Conservation (phyloP, 768 basidiomycete genomes). For the Calocybe cyanea region DNA sequence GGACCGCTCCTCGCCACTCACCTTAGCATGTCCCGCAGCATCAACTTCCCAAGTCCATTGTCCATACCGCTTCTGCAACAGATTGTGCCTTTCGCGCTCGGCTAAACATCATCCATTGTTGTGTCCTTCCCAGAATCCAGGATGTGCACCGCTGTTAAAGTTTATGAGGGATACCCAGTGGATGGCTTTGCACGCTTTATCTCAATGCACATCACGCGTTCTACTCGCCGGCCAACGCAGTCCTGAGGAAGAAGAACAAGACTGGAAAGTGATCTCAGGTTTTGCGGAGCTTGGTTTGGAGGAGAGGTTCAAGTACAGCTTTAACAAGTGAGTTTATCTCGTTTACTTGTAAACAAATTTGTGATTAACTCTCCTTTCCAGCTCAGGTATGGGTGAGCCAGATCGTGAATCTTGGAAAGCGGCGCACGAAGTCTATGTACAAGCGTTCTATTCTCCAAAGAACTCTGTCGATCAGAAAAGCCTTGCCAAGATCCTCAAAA, state of each 20-base stretch:
- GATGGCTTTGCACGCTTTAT: constrained; percentile 74
- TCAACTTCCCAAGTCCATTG: constrained; percentile 37
- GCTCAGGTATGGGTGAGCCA: constrained; percentile 39
- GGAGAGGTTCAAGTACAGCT: constrained; percentile 53
- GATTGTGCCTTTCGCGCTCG: constrained; percentile 69
- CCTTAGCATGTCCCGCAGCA: constrained; percentile 49
- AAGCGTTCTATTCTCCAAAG: constrained; percentile 61
- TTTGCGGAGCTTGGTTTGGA: constrained; percentile 79
- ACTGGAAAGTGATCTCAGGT: constrained; percentile 53
- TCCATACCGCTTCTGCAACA: constrained; percentile 72
- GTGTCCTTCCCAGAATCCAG: constrained; percentile 74
- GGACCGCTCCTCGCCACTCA: constrained; percentile 37
- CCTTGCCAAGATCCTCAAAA: constrained; percentile 51
- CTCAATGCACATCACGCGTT: constrained; percentile 61
- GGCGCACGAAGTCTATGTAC: constrained; percentile 52
- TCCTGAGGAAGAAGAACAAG: constrained; percentile 35
- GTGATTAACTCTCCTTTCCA: neutral
- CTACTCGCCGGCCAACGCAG: constrained; percentile 51
- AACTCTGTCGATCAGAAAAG: constrained; percentile 49
- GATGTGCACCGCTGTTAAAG: constrained; percentile 52
- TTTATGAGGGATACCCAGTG: constrained; percentile 60
- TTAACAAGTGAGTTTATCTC: constrained; percentile 34
- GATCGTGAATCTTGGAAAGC: constrained; percentile 66
- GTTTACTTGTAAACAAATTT: neutral
- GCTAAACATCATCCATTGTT: constrained; percentile 64